Evolutionary conservation across 208 protist genomes (phyloP), one percentile per base, ranked within the genome.

Genomic region (Leishmania lainsoni): DNA sequence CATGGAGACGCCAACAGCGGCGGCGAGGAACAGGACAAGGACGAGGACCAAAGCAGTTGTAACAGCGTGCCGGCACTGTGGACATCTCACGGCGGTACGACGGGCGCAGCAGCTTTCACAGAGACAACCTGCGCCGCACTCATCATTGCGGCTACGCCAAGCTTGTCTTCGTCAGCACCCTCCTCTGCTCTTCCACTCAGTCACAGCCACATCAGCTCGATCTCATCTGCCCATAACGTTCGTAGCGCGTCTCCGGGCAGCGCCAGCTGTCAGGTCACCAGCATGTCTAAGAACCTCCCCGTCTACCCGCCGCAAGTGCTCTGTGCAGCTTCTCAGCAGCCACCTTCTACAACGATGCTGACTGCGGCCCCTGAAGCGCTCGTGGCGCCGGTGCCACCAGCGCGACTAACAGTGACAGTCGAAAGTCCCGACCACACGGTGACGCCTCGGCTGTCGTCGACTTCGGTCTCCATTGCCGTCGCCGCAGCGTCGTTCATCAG

Each of bases 291-390:
- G 48, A 59, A 29, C 10, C 51, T 79, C 9, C 68, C 39, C 10
- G 66, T 83, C 49, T 48, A 80, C 32, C 80, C 75, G 0, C 80
- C 80, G 39, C 80, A 74, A 35, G 75, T 79, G 0, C 80, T 83
- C 8, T 42, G 61, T n/a, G 66, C 74, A 29, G n/a, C 75, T 29
- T 63, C 68, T 71, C 69, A 35, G 45, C 45, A 9, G 3, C 45
- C 39, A 35, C 26, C 65, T 45, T 79, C 59, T 20, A 14, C 74
- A 35, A 45, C 26, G 5, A n/a, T 49, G 39, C 3, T 35, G 29
- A 16, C 72, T 5, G 3, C 80, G 39, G 54, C 48, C 52, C 5
- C 66, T 9, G 80, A 49, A 20, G 75, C 39, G 26, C 59, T 74
- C 35, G 72, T 70, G 26, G n/a, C 48, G 17, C 45, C 59, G n/a